phyloP scores from a whole-genome alignment of 176 grass and related monocot genomes.

The Oryza nivara region DNA sequence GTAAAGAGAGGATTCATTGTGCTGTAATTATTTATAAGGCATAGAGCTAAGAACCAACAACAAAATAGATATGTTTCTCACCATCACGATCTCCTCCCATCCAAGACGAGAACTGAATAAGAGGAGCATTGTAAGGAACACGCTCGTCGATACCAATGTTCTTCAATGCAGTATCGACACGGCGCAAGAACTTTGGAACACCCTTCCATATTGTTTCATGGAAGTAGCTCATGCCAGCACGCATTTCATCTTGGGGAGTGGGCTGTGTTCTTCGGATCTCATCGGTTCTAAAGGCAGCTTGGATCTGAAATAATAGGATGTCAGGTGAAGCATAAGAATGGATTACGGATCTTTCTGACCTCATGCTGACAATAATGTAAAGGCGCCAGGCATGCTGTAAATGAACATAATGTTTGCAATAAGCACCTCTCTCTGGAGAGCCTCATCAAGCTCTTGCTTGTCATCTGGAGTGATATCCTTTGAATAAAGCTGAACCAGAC shows the following conservation, averaged over 20 bases:
- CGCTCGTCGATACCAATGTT: conserved; percentile 84
- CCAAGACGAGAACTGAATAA: conserved; percentile 93
- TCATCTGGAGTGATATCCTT: conserved; percentile 86
- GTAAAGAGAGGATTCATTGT: not conserved
- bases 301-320: conserved; percentile 54
- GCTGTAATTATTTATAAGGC: not conserved
- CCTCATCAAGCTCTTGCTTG: conserved; percentile 85
- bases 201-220: conserved; percentile 94
- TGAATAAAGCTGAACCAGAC: conserved; percentile 67
- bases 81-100: conserved; percentile 90
- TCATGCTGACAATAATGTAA: not conserved
- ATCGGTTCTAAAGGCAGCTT: conserved; percentile 92
- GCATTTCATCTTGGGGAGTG: conserved; percentile 89
- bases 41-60: not conserved
- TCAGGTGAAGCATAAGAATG: conserved; percentile 27
- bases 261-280: conserved; percentile 82
- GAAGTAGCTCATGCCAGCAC: conserved; percentile 86
- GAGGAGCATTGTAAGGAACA: conserved; percentile 81
- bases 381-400: not conserved
- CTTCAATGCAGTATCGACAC: conserved; percentile 78
- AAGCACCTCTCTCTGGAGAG: conserved; percentile 78
- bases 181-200: conserved; percentile 77
- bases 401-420: conserved; percentile 19
- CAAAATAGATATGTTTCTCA: conserved; percentile 32
- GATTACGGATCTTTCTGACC: not conserved